Evolutionary conservation across 441 rosid genomes (phyloP).

Genomic region (Pelargonium exstipulatum): DNA sequence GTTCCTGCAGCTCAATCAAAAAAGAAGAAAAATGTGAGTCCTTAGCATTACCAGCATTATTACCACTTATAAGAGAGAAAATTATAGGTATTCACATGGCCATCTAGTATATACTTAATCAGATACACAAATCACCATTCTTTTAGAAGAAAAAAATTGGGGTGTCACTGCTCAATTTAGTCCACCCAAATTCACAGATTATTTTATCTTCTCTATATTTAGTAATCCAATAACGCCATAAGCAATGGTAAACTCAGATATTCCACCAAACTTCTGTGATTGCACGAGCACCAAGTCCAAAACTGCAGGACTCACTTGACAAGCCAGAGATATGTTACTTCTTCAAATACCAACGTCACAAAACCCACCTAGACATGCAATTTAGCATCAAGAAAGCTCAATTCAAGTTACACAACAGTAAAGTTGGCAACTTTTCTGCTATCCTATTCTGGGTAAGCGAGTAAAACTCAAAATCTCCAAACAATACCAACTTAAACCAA

Average conservation of each 20-base stretch:
- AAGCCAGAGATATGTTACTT: background rate
- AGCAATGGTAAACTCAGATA: too few relatives aligned
- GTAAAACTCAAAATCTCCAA: background rate
- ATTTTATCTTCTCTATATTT: too few relatives aligned
- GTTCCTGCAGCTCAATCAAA: slow-evolving; percentile 39
- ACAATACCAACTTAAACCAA: background rate
- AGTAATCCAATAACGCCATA: background rate
- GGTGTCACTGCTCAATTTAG: too few relatives aligned
- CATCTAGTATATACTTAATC: background rate
- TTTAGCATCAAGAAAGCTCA: background rate
- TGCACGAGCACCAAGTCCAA: too few relatives aligned
- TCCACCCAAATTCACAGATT: too few relatives aligned
- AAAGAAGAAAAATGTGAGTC: slow-evolving; percentile 10
- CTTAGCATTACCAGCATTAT: slow-evolving; percentile 5
- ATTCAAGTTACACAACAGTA: background rate
- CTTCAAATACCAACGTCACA: background rate
- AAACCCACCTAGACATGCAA: background rate
- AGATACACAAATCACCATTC: too few relatives aligned
- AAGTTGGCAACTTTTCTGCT: background rate
- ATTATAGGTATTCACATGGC: background rate
- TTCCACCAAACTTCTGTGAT: background rate
- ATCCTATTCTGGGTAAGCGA: background rate
- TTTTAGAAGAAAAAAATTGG: background rate
- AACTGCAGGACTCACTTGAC: background rate
- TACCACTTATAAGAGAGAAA: background rate